Percentiles rank a stretch among this genome's conserved stretches.
phyloP scores from a whole-genome alignment of 768 basidiomycete species.

The Russula vinacea region DNA sequence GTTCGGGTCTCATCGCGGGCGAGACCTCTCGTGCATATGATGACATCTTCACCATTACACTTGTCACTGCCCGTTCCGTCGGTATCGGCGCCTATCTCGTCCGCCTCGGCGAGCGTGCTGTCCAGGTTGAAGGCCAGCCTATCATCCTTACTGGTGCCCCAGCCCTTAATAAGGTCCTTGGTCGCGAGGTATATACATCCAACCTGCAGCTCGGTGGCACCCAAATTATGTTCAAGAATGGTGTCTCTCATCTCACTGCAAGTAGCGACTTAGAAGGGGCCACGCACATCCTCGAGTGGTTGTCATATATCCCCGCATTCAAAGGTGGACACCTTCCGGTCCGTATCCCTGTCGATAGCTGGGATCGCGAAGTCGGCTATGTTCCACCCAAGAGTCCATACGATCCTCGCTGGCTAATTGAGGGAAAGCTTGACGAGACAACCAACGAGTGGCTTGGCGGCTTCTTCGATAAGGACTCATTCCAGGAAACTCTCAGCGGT shows the following conservation, averaged over 20 bases:
- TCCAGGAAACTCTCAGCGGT: constrained; percentile 97
- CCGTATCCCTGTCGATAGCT: constrained; percentile 65
- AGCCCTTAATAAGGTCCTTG: constrained; percentile 97
- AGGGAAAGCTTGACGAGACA: constrained; percentile 85
- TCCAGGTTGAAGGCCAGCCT: constrained; percentile 98
- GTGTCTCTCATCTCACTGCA: constrained; percentile 94
- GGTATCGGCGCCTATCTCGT: constrained; percentile 99
- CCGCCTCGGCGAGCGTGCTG: constrained; percentile 93
- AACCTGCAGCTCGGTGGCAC: constrained; percentile 98
- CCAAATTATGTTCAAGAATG: constrained; percentile 99
- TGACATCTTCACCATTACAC: constrained; percentile 98
- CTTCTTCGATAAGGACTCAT: constrained; percentile 96
- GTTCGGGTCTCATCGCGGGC: constrained; percentile 97
- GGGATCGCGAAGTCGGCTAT: constrained; percentile 93
- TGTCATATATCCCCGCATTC: constrained; percentile 86
- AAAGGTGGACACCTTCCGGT: constrained; percentile 81
- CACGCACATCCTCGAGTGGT: constrained; percentile 88
- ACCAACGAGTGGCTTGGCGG: constrained; percentile 76
- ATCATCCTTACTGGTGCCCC: constrained; percentile 98
- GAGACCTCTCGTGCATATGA: constrained; percentile 98
- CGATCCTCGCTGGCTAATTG: constrained; percentile 97
- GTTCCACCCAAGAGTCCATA: constrained; percentile 90
- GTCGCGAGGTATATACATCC: constrained; percentile 97
- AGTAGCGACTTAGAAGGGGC: constrained; percentile 95
- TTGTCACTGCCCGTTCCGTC: constrained; percentile 97